Evolutionary conservation across 805 yeast genomes (phyloP), one percentile per base, ranked within the genome.

Genomic region (Lipomyces chichibuensis): DNA sequence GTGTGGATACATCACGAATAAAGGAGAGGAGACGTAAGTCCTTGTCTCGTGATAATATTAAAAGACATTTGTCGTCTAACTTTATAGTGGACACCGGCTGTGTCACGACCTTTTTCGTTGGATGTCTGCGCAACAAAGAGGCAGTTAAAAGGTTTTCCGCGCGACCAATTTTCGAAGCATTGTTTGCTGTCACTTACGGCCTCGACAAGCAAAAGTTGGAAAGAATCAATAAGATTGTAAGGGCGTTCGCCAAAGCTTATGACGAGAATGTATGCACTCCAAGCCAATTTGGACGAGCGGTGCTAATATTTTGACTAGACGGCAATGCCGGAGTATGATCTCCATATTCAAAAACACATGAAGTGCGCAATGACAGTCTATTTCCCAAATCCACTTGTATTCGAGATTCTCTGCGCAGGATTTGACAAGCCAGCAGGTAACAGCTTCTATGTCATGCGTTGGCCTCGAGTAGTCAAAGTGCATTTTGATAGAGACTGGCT

Each of bases 391-490:
- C 67, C 69, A 0, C 32, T 43, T 20, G 58, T 64, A 1, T 60
- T 63, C 25, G 69, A 66, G 27, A 49, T 66, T 4, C 25, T 59
- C 9, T 32, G 65, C 23, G 69, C 66, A 14, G 67, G 69, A 9
- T 66, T 60, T 37, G 69, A 66, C 55, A 66, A 60, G 54, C 67
- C 69, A 7, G 55, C 37, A 7, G 63, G 64, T 17, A 55, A 49
- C n/a, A 46, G 32, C 14, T 51, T 49, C 23, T 66, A 63, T 29
- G 58, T 66, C 17, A 52, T 39, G 46, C 59, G 69, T 1, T 66
- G 69, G 69, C 69, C 69, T 17, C 37, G 69, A 13, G 67, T 66
- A n/a, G 60, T 56, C 25, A 66, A 66, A 49, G 49, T 64, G 4
- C 61, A 46, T n/a, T 60, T 55, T 32, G 69, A 64, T 46, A 43